A percentile compares a stretch with the other conserved stretches of the same genome.
These are phyloP conservation scores for Carex sylvatica DNA, from an alignment of 202 grass and related monocot species.

Conservation along the genomic window DNA sequence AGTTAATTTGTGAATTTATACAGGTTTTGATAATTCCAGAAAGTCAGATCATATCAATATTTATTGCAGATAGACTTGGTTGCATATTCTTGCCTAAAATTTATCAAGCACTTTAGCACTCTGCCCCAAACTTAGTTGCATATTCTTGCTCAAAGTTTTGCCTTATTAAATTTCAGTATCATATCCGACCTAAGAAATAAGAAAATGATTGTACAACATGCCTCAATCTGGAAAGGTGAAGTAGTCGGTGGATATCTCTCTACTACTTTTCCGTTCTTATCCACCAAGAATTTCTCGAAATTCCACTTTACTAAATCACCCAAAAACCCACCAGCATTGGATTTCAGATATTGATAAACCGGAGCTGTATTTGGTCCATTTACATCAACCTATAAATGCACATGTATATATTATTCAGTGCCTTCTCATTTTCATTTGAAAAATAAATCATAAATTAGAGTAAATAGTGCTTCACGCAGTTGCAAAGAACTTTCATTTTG, in stretches of 20 bases:
- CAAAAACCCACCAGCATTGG: slow-evolving; percentile 93
- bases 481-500: background rate
- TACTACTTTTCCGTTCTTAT: slow-evolving; percentile 89
- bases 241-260: slow-evolving; percentile 97
- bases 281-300: slow-evolving; percentile 95
- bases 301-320: slow-evolving; percentile 97
- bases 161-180: background rate
- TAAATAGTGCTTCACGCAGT: background rate
- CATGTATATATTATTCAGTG: slow-evolving; percentile 6
- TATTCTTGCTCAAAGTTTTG: background rate
- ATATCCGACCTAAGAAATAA: slow-evolving; percentile 1
- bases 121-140: background rate
- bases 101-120: background rate
- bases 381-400: slow-evolving; percentile 76
- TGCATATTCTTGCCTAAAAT: background rate
- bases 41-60: background rate
- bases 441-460: background rate
- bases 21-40: background rate
- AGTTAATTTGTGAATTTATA: background rate
- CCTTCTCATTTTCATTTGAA: slow-evolving; percentile 17
- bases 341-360: slow-evolving; percentile 91
- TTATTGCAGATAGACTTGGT: no score
- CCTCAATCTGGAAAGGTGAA: slow-evolving; percentile 98
- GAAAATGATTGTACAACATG: slow-evolving; percentile 16
- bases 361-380: slow-evolving; percentile 92